Conservation (phyloP, 2,329 filamentous ascomycete genomes). For the Dendryphion nanum region DNA sequence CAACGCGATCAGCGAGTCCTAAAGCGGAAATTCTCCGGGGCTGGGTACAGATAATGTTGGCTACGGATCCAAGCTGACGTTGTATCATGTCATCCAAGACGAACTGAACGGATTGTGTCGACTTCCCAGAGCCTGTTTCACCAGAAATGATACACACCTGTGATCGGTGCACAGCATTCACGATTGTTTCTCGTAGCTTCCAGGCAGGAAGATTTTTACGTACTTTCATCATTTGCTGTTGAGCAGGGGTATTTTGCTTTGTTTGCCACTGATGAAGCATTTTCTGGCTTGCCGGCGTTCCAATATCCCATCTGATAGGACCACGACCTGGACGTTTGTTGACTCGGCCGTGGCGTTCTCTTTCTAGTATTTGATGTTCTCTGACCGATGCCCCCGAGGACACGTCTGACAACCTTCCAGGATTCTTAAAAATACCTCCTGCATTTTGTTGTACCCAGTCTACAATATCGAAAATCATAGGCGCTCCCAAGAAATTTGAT, state of each 20-base stretch:
- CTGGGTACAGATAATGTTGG: slow-evolving; percentile 94
- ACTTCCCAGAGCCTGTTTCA: slow-evolving; percentile 96
- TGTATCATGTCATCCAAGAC: slow-evolving; percentile 87
- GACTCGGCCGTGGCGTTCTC: slow-evolving; percentile 17
- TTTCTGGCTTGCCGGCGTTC: slow-evolving; percentile 58
- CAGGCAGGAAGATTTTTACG: slow-evolving; percentile 81
- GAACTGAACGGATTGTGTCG: slow-evolving; percentile 95
- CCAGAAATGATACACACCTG: slow-evolving; percentile 96
- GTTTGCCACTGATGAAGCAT: slow-evolving; percentile 64
- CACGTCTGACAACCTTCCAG: slow-evolving; percentile 80
- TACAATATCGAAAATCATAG: slow-evolving; percentile 85
- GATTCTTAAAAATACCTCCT: slow-evolving; percentile 76
- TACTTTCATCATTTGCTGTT: slow-evolving; percentile 72
- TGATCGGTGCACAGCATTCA: slow-evolving; percentile 70
- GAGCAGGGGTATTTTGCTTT: slow-evolving; percentile 62
- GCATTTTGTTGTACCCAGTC: slow-evolving; percentile 91
- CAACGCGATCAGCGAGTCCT: slow-evolving; percentile 89
- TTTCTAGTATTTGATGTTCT: slow-evolving; percentile 37
- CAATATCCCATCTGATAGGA: slow-evolving; percentile 63
- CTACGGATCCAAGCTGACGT: slow-evolving; percentile 68
- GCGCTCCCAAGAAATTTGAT: slow-evolving; percentile 72
- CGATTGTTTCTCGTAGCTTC: slow-evolving; percentile 74
- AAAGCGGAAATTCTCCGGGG: slow-evolving; percentile 92
- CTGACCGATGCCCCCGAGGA: slow-evolving; percentile 70
- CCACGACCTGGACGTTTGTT: slow-evolving; percentile 37